These are phyloP conservation scores for Nothophoma quercina DNA, from an alignment of 2,329 filamentous ascomycete genomes.

Conservation along the genomic window DNA sequence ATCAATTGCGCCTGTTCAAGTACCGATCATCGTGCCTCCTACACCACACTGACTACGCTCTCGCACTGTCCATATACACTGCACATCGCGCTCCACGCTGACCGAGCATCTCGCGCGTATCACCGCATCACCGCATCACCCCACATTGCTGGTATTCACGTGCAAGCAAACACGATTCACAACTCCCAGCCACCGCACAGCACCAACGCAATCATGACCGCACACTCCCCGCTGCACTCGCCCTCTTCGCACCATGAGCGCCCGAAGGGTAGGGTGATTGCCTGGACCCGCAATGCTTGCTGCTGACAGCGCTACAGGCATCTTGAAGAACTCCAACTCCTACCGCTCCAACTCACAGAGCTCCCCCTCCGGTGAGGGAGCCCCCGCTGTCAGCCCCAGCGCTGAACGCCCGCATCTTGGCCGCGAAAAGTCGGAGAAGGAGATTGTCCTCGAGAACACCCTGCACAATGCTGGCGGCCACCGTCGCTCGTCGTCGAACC, in stretches of 20 bases:
- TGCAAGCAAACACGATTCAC: constrained; percentile 15
- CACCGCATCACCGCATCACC: constrained; percentile 5
- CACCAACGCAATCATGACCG: constrained; percentile 40
- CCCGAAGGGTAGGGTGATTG: constrained; percentile 50
- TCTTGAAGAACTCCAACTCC: constrained; percentile 85
- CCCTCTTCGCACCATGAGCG: constrained; percentile 50
- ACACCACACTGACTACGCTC: constrained; percentile 7
- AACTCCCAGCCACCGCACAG: constrained; percentile 9
- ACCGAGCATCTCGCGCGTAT: constrained; percentile 2
- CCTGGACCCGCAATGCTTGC: neutral
- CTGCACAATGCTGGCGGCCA: constrained; percentile 90
- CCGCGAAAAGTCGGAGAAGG: constrained; percentile 74
- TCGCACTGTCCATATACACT: constrained; percentile 1
- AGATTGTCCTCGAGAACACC: constrained; percentile 92
- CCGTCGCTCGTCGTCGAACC: constrained; percentile 80
- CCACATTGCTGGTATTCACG: constrained; percentile 21
- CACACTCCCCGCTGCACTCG: constrained; percentile 46
- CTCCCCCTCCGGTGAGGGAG: constrained; percentile 55
- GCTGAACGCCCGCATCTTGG: constrained; percentile 53
- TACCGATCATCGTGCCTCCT: constrained; percentile 8
- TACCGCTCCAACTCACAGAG: constrained; percentile 59
- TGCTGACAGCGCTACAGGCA: constrained; percentile 66
- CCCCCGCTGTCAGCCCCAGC: constrained; percentile 44
- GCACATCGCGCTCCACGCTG: neutral
- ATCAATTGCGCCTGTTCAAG: constrained; percentile 15